These are phyloP conservation scores for Gentiana dahurica DNA, from an alignment of 257 asterid genomes.

Conservation along the genomic window DNA sequence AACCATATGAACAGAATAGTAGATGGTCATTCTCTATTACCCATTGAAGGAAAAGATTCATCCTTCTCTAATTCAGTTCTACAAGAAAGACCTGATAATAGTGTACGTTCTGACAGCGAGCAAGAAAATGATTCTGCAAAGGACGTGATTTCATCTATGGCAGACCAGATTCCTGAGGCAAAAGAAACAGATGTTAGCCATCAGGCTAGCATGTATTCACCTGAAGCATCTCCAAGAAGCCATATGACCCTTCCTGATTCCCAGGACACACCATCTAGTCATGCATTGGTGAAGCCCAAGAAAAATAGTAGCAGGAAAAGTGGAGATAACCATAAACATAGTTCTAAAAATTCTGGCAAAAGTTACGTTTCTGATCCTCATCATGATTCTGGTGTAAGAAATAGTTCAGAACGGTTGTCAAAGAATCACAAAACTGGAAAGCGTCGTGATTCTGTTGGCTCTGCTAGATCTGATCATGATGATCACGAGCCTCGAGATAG, in stretches of 20 bases:
- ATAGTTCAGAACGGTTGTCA: constrained; percentile 44
- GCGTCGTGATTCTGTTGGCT: constrained; percentile 59
- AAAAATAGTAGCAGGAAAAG: constrained; percentile 42
- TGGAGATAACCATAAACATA: constrained; percentile 35
- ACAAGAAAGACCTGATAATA: constrained; percentile 23
- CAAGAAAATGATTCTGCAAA: constrained; percentile 15
- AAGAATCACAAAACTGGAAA: constrained; percentile 51
- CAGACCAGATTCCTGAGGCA: constrained; percentile 34
- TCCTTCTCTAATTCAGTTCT: constrained; percentile 20
- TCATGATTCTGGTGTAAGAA: constrained; percentile 41
- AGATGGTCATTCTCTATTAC: constrained; percentile 30
- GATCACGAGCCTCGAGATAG: constrained; percentile 87
- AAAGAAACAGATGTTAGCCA: constrained; percentile 28
- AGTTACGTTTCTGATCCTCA: constrained; percentile 26
- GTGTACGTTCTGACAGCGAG: constrained; percentile 18
- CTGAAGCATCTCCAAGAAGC: constrained; percentile 70
- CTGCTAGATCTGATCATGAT: constrained; percentile 39
- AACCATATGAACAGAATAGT: constrained; percentile 20
- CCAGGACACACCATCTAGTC: constrained; percentile 74
- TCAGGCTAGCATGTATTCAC: constrained; percentile 36
- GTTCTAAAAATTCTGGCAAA: constrained; percentile 39
- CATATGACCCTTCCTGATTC: constrained; percentile 51
- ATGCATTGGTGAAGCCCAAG: constrained; percentile 51
- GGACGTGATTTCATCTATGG: constrained; percentile 20
- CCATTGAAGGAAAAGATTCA: constrained; percentile 22